Base-by-base conservation (phyloP, 2,329 filamentous ascomycete genomes). In the Lachnum nothofagi region DNA sequence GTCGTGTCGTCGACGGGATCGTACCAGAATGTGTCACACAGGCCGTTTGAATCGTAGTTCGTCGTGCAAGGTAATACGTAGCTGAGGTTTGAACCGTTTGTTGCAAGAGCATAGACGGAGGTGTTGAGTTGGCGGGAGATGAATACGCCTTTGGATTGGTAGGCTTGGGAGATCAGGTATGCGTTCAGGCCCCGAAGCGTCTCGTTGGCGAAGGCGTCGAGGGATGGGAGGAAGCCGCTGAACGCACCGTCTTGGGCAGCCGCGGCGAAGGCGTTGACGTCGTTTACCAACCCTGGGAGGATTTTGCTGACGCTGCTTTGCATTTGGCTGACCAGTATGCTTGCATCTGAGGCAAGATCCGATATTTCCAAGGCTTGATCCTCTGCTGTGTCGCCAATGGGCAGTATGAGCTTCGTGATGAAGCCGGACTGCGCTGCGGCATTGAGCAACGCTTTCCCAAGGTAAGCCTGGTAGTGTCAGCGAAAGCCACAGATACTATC, bases 1-100 rank as follows among this genome's bases (percentile, higher is more conserved):
- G 47, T 65, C 8, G 51, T 64, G 9, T 54, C 49, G 14, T 58
- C 67, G 33, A 52, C 58, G 16, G 50, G 60, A 31, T 42, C 40
- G 40, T 29, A 42, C 40, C 40, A 42, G 25, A 42, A 42, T 7
- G 40, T 42, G 22, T 42, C 40, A 25, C 40, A 42, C 16, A 29
- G 16, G 23, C 40, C 40, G 24, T 42, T 29, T n/a, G 23, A 29
- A 19, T 42, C 40, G 23, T 42, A 42, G 5, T 12, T 25, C 8
- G 17, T 31, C 31, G 16, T 25, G n/a, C 40, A 42, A n/a, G 16
- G 23, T 10, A 25, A 25, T 12, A 17, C 17, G 7, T 20, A 42
- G 17, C 25, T 25, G 9, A 42, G 40, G n/a, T 16, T 16, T 4
- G 40, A 29, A 20, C 40, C 29, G 29, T 33, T 33, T 4, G 12